These are phyloP conservation scores for Malassezia sp. DNA, from an alignment of 1,284 basidiomycete species.

Conservation along the genomic window DNA sequence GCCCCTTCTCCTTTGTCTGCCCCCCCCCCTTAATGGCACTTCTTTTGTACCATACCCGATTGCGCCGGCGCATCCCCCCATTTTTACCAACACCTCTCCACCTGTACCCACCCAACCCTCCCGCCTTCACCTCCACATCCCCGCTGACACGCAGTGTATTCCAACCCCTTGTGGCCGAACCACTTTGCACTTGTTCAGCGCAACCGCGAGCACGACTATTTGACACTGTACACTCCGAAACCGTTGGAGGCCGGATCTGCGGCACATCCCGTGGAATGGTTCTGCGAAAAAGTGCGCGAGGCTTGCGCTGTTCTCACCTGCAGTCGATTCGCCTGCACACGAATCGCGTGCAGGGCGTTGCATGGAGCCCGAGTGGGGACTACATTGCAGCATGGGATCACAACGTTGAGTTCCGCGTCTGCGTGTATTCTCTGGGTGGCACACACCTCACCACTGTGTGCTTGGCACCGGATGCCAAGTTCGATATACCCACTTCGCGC, in stretches of 20 bases:
- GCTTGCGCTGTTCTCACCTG: neutral
- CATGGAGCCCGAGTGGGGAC: slow-evolving; percentile 14
- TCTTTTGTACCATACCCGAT: too few species aligned
- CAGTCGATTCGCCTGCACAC: slow-evolving; percentile 7
- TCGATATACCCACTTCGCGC: neutral
- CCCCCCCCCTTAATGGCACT: too few species aligned
- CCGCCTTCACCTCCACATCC: too few species aligned
- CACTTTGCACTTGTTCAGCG: slow-evolving; percentile 5
- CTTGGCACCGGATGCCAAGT: too few species aligned
- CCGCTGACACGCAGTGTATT: slow-evolving; percentile 3
- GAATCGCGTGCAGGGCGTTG: neutral
- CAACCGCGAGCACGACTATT: neutral
- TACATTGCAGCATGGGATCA: slow-evolving; percentile 7
- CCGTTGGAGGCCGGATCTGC: neutral
- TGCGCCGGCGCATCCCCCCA: too few species aligned
- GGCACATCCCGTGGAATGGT: slow-evolving; percentile 2
- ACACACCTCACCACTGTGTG: slow-evolving; percentile 1
- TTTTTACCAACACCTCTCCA: too few species aligned
- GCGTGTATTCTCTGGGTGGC: slow-evolving; percentile 4
- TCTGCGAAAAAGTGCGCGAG: neutral
- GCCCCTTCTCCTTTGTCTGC: too few species aligned
- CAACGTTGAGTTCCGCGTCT: slow-evolving; percentile 7
- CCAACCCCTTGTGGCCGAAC: slow-evolving; percentile 1
- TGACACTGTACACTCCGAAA: slow-evolving; percentile 3
- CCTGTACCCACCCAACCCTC: too few species aligned